Conservation (phyloP, 148 eudicot species). For the Persicaria maculosa region DNA sequence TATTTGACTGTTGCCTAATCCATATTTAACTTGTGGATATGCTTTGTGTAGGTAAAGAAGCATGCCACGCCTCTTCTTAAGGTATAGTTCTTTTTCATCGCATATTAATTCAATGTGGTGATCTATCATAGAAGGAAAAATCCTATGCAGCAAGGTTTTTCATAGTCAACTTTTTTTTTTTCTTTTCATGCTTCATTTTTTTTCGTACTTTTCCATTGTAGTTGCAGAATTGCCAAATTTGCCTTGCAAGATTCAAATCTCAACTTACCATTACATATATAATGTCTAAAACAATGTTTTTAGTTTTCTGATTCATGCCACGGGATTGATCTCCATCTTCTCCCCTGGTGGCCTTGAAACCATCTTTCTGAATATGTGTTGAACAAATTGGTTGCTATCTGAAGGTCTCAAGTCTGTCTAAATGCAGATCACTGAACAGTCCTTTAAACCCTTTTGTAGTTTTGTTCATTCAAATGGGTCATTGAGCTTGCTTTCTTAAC, state of each 20-base stretch:
- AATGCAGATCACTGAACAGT: neutral
- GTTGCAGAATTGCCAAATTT: neutral
- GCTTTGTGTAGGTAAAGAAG: conserved; percentile 41
- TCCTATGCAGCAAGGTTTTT: neutral
- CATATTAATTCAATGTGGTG: neutral
- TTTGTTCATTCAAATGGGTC: neutral
- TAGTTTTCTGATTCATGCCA: neutral
- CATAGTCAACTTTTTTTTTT: neutral
- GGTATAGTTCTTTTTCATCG: conserved; percentile 20
- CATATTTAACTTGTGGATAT: neutral
- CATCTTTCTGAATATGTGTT: neutral
- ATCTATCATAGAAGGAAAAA: neutral
- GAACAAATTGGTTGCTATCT: neutral
- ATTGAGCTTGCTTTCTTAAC: neutral
- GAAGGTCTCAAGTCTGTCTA: neutral
- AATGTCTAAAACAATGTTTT: neutral
- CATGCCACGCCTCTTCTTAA: conserved; percentile 47
- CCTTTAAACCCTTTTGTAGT: neutral
- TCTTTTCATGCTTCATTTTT: neutral
- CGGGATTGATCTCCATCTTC: conserved; percentile 1
- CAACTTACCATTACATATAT: neutral
- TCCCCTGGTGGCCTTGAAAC: neutral
- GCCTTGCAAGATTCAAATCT: neutral
- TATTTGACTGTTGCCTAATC: conserved; percentile 10
- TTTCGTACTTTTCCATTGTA: neutral